Evolutionary conservation across 257 asterid species (phyloP), one percentile per base, ranked within the genome.

Genomic region (Gardenia jasminoides): DNA sequence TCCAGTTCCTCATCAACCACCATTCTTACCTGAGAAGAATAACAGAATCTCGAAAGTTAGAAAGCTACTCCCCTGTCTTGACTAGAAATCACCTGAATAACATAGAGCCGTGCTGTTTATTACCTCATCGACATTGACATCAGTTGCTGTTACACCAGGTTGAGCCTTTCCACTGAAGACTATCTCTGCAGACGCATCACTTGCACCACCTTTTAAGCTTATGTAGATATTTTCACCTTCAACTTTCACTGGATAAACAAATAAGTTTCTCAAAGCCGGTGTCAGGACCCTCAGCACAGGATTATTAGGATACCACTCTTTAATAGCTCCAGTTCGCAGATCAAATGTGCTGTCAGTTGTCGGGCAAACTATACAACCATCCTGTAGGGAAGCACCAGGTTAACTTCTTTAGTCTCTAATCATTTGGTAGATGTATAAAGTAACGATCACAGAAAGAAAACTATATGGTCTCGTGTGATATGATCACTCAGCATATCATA

Each of bases 101-200:
- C 52, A 48, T 22, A 56, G 28, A 43, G 48, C 20, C 19, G 33
- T 66, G 46, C 61, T 1, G 39, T 82, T 36, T 36, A 36, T 36
- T 91, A 94, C 99, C 98, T 94, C 98, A 12, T 94, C 98, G 43
- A 94, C 96, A 75, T 89, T 94, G 83, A 94, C 99, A 82, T 91
- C 86, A 3, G 89, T 65, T 78, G 99, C 93, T 20, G 98, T 94
- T 20, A 88, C 16, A 70, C 99, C 99, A 59, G 99, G 98, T 79
- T 93, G 94, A 85, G 98, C 98, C 86, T 90, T 95, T 80, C 99
- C 98, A 66, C 99, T 95, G 88, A 95, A 95, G 46, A 93, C 96
- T 43, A 95, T 95, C 90, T 95, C 97, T 10, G 99, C 87, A 39
- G 95, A 76, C 4, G 90, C 90, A 31, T 87, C 91, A 17, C 80